Base-by-base conservation (phyloP, 1,284 basidiomycete genomes). In the Pseudozyma pruni region DNA sequence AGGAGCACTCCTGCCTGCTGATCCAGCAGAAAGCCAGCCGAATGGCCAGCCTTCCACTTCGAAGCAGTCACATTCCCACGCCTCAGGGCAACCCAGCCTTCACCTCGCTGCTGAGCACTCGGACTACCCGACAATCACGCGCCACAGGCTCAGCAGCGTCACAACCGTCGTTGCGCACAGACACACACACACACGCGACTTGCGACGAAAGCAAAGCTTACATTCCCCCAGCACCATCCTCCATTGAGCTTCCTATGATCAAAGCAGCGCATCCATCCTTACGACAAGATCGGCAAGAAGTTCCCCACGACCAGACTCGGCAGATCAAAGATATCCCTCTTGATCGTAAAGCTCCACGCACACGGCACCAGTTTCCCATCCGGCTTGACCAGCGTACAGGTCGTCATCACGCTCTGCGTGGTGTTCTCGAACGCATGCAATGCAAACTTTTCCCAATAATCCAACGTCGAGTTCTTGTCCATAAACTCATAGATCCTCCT, bases 371-470 rank as follows among this genome's bases (percentile, higher is more conserved):
- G 49, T 44, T 73, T 75, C 1, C 78, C 78, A 23, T 76, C 57
- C 13, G 79, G 72, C 43, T 74, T 74, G 22, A 79, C 54, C 37
- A 82, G 51, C 17, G 68, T 72, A 43, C 76, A 78, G 11, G 71
- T 78, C 19, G 76, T 76, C 71, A 80, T 78, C 32, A 82, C 76
- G 34, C 72, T 74, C 55, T 80, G 79, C 4, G 75, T 72, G 4
- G 78, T 80, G 33, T 80, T 80, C 51, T 82, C 80, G 48, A 82
- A 82, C 20, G 80, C 80, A 50, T 82, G 80, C 35, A 66, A 48
- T 5, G 80, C 80, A 53, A 82, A 82, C 47, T 74, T 76, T 39
- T 81, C 79, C 79, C 79, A 82, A 34, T 82, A 82, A 33, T 79
- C 74, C 35, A 82, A 35, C 17, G 75, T 79, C 23, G 75, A 76